phyloP scores from a whole-genome alignment of 306 rosid genomes.

The Fagus crenata region DNA sequence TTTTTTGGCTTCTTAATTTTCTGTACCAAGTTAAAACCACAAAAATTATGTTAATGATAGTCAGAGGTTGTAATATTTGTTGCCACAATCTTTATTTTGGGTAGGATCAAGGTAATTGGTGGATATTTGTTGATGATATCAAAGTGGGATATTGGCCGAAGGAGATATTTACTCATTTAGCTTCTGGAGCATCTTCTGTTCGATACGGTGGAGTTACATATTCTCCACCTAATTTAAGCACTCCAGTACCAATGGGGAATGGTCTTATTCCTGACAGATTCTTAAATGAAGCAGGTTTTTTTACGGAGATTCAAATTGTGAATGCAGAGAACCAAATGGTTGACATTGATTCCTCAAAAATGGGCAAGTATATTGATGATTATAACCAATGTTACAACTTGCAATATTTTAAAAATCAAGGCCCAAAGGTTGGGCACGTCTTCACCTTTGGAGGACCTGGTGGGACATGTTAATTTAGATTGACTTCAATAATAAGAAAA shows the following conservation, averaged over 20 bases:
- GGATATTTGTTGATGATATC: neutral
- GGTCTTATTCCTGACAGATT: neutral
- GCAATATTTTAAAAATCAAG: neutral
- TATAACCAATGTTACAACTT: neutral
- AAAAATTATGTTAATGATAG: too few species aligned
- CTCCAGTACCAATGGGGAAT: neutral
- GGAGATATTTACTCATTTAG: neutral
- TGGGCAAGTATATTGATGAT: neutral
- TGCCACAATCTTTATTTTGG: too few species aligned
- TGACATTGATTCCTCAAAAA: neutral
- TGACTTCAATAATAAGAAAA: too few species aligned
- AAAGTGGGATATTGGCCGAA: neutral
- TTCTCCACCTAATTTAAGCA: neutral
- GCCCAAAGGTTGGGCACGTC: neutral
- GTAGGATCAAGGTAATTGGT: neutral
- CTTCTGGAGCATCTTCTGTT: neutral
- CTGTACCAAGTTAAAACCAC: too few species aligned
- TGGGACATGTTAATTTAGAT: neutral
- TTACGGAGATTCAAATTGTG: neutral
- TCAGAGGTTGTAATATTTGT: too few species aligned
- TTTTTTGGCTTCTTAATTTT: too few species aligned
- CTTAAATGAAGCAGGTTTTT: neutral
- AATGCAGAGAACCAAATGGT: neutral
- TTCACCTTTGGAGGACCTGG: slow-evolving; percentile 4
- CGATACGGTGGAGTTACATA: neutral